These are phyloP conservation scores for Pseudogymnoascus sp. DNA, from an alignment of 2,329 filamentous ascomycete species.

Conservation along the genomic window DNA sequence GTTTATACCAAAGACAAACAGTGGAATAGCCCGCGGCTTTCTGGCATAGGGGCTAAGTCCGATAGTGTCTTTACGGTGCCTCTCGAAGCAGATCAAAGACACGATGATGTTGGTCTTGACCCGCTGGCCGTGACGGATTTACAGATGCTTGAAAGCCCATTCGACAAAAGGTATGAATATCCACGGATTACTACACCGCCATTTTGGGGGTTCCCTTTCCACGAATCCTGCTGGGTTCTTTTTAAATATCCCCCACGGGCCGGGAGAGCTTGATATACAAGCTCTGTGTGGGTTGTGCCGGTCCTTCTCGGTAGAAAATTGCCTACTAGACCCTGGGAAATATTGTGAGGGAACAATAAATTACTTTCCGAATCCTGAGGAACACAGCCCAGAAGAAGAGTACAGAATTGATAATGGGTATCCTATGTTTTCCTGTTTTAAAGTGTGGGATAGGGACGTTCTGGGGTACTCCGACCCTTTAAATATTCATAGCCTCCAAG, in stretches of 20 bases:
- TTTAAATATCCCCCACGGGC: neutral
- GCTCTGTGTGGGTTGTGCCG: neutral
- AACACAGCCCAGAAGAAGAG: neutral
- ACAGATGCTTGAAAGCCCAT: neutral
- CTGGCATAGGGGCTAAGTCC: neutral
- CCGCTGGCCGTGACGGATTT: neutral
- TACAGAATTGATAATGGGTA: neutral
- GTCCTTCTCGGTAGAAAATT: neutral
- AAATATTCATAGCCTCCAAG: neutral
- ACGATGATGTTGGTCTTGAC: neutral
- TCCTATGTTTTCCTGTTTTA: neutral
- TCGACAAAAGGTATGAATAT: neutral
- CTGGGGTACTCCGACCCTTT: neutral
- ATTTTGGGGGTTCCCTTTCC: neutral
- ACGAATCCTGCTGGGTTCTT: neutral
- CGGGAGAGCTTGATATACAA: neutral
- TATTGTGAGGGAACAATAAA: neutral
- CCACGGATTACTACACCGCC: neutral
- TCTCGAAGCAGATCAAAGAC: neutral
- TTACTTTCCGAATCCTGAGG: neutral
- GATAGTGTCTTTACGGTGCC: neutral
- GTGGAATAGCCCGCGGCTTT: neutral
- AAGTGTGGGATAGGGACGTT: neutral
- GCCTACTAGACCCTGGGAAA: neutral
- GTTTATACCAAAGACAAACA: neutral